Evolutionary conservation across 1,139 yeast genomes (phyloP).

Genomic region (Blastobotrys raffinosifermentans): DNA sequence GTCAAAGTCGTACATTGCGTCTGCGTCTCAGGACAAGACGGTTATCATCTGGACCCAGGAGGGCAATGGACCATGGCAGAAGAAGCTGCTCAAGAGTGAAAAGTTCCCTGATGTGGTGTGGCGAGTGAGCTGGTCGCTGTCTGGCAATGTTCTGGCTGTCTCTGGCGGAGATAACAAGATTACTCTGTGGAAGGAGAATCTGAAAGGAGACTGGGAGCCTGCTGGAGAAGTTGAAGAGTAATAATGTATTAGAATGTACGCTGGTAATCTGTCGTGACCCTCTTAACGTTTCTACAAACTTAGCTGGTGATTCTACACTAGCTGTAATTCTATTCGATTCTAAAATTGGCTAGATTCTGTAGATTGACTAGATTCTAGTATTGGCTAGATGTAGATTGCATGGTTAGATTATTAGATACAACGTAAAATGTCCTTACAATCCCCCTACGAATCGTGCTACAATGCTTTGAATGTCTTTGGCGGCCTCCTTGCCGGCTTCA

Average conservation of each 20-base stretch:
- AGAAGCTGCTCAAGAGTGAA: conserved; percentile 59
- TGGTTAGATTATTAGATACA: too few relatives aligned
- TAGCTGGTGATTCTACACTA: too few relatives aligned
- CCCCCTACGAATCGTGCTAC: conserved; percentile 61
- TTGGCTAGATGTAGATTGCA: too few relatives aligned
- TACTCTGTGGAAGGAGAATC: conserved; percentile 92
- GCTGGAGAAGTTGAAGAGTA: conserved; percentile 91
- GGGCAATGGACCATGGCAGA: conserved; percentile 70
- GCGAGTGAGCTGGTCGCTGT: conserved; percentile 97
- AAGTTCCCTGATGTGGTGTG: conserved; percentile 95
- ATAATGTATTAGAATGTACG: too few relatives aligned
- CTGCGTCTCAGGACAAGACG: conserved; percentile 95
- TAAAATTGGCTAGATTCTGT: neutral
- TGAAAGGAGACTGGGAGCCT: conserved; percentile 92
- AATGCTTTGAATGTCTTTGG: conserved; percentile 67
- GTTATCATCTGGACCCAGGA: conserved; percentile 92
- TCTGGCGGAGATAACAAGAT: conserved; percentile 96
- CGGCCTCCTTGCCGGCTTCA: conserved; percentile 74
- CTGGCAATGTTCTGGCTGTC: conserved; percentile 92
- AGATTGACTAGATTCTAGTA: too few relatives aligned
- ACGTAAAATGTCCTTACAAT: too few relatives aligned
- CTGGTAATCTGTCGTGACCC: neutral
- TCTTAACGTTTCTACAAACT: neutral
- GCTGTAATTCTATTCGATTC: too few relatives aligned
- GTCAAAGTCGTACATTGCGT: conserved; percentile 87